Conservation (phyloP, 345 rosid species). For the Geranium rotundifolium region DNA sequence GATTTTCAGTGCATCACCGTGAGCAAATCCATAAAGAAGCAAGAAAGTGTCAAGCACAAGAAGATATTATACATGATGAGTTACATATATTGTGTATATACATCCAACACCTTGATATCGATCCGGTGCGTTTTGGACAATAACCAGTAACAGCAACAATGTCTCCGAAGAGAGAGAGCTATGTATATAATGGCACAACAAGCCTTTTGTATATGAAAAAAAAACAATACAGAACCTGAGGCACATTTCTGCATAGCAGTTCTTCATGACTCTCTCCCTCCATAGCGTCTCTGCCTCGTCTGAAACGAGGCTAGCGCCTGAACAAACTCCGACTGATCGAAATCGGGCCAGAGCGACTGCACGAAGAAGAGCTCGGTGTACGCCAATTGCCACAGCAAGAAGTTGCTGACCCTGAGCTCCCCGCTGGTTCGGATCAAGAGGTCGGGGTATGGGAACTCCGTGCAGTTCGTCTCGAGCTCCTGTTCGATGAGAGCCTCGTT, state of each 20-base stretch:
- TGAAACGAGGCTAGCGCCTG: slow-evolving; percentile 60
- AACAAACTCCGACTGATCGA: slow-evolving; percentile 39
- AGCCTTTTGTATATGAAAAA: no score
- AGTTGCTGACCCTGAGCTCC: slow-evolving; percentile 72
- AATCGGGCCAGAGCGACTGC: slow-evolving; percentile 71
- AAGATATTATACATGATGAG: no score
- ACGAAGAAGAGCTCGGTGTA: slow-evolving; percentile 68
- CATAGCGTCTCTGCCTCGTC: slow-evolving; percentile 62
- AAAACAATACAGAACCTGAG: not conserved
- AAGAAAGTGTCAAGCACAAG: no score
- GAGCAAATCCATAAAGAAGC: no score
- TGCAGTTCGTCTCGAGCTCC: slow-evolving; percentile 56
- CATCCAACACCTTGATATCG: no score
- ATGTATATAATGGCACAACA: no score
- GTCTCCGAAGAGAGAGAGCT: no score
- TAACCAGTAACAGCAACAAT: not conserved
- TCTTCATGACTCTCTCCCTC: slow-evolving; percentile 28
- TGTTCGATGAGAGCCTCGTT: slow-evolving; percentile 44
- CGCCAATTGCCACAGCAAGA: slow-evolving; percentile 75
- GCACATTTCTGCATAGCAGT: not conserved
- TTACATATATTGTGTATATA: no score
- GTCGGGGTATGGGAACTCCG: slow-evolving; percentile 60
- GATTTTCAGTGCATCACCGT: no score
- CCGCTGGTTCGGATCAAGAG: slow-evolving; percentile 66
- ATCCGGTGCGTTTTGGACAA: not conserved